Base-by-base conservation (phyloP, 257 asterid species). In the Handroanthus guayacan region DNA sequence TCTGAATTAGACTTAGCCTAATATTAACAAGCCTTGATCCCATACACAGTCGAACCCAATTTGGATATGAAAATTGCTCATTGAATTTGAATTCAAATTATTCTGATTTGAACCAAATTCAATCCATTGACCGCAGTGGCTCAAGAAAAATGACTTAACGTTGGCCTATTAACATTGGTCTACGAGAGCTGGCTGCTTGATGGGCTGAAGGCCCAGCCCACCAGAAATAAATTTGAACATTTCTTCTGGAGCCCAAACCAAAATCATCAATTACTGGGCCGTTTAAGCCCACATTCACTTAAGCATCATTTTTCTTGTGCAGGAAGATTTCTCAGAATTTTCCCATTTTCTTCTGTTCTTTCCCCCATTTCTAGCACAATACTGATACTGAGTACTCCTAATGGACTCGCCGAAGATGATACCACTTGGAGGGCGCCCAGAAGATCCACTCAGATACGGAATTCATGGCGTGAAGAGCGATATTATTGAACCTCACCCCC, bases 401-500 rank as follows among this genome's bases (percentile, higher is more conserved):
- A 88, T 89, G 94, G 94, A 87, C 54, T 78, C 91, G 12, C 64
- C 76, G 82, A 89, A 87, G 83, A 80, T 60, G 78, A 87, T 87
- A 50, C 83, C 88, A 9, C 70, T 87, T 17, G 82, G 75, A 74
- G 83, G 86, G 67, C 82, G 80, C 66, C 60, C 63, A 50, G 85
- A 76, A 63, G 92, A 87, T 76, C 86, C 87, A 8, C 86, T 87
- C 36, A 82, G 94, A 13, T 86, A 72, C 31, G 99, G 99, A 51
- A 89, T 94, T 45, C 96, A 94, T 31, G 93, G 97, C 62, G 99
- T 92, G 37, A 90, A 90, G 86, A 89, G 96, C 76, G 97, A 89
- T 71, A 90, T 94, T 9, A 80, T 92, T 61, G 97, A 88, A 82
- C 73, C 94, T 74, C 97, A 94, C 72, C 98, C 97, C 34, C 94